A percentile compares a stretch with the other conserved stretches of the same genome.
phyloP scores from a whole-genome alignment of 768 basidiomycete species.

The Collybia nuda region DNA sequence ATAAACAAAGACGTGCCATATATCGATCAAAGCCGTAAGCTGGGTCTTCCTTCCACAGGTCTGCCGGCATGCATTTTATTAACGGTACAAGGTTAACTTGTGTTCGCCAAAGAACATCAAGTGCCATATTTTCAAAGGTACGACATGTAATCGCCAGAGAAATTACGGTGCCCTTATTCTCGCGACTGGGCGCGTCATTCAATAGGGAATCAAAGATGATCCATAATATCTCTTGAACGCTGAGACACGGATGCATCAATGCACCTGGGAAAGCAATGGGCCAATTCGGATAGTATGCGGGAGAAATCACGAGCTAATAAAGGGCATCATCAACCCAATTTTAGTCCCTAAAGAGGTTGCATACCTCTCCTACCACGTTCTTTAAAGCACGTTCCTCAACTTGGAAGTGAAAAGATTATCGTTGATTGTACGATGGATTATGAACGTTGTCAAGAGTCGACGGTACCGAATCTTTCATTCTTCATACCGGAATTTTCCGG shows the following conservation, averaged over 20 bases:
- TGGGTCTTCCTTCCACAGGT: conserved; percentile 8
- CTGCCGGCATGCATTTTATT: conserved; percentile 10
- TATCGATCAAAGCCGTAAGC: conserved; percentile 1
- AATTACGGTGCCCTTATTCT: not conserved
- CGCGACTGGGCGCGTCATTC: conserved; percentile 1
- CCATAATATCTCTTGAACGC: conserved; percentile 6
- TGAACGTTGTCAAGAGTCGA: no score
- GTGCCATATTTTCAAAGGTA: conserved; percentile 8
- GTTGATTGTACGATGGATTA: no score
- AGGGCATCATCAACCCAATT: no score
- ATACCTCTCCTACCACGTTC: no score
- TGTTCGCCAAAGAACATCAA: conserved; percentile 11
- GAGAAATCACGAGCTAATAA: no score
- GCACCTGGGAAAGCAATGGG: no score
- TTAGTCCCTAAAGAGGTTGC: no score
- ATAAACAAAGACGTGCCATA: not conserved
- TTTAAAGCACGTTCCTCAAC: no score
- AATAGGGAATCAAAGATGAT: conserved; percentile 6
- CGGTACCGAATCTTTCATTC: no score
- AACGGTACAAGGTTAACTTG: conserved; percentile 4
- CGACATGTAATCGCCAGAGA: conserved; percentile 8
- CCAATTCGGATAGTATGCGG: no score
- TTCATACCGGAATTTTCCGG: no score
- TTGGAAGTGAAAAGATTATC: no score
- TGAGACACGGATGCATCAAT: conserved; percentile 7